phyloP scores from a whole-genome alignment of 139 green algal genomes.

The Closterium sp. region DNA sequence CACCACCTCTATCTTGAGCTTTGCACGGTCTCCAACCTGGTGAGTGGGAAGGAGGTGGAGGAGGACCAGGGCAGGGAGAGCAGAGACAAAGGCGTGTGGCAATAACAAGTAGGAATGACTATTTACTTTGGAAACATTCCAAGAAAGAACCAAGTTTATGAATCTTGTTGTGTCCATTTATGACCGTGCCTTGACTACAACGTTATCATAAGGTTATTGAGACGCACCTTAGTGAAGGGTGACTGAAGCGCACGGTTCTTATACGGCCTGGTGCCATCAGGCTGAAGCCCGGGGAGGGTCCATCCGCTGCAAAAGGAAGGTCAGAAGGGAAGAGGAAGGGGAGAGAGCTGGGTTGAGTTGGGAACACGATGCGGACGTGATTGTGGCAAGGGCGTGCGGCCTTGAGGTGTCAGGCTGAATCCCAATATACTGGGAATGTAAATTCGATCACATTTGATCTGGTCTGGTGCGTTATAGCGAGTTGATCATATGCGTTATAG shows the following conservation, averaged over 20 bases:
- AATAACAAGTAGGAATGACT: too few relatives aligned
- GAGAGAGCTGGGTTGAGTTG: neutral
- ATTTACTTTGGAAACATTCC: too few relatives aligned
- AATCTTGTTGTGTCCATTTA: neutral
- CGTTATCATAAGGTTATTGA: neutral
- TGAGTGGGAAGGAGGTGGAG: neutral
- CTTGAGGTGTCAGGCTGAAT: too few relatives aligned
- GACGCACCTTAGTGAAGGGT: slow-evolving; percentile 60
- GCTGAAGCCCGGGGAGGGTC: slow-evolving; percentile 57
- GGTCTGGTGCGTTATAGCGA: too few relatives aligned
- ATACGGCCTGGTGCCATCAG: slow-evolving; percentile 84
- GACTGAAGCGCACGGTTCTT: slow-evolving; percentile 95
- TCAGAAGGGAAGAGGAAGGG: neutral
- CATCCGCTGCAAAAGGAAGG: slow-evolving; percentile 29
- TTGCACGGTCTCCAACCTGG: neutral
- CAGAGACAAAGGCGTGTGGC: neutral
- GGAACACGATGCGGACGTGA: neutral
- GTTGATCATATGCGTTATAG: too few relatives aligned
- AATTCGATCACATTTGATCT: too few relatives aligned
- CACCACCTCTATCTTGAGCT: slow-evolving; percentile 21
- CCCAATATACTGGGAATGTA: too few relatives aligned
- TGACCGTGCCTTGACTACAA: neutral
- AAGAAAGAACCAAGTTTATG: slow-evolving; percentile 1
- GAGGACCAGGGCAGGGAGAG: slow-evolving; percentile 11
- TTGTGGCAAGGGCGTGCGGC: neutral